Conservation (phyloP, 2,329 filamentous ascomycete species). For the Akanthomyces muscarius region DNA sequence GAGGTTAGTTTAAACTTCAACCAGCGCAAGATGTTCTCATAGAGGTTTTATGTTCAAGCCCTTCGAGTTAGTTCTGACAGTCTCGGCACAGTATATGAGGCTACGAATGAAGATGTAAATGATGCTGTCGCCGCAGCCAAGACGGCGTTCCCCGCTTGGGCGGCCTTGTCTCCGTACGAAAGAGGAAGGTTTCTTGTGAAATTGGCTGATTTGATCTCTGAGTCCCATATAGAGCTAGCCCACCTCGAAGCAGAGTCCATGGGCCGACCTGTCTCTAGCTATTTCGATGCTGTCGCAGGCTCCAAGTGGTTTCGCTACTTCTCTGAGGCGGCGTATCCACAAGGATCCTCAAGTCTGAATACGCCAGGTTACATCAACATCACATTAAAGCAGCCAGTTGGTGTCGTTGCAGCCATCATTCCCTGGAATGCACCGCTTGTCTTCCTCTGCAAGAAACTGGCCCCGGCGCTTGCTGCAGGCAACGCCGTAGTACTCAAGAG, state of each 20-base stretch:
- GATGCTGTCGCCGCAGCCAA: constrained; percentile 45
- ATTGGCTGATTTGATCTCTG: constrained; percentile 40
- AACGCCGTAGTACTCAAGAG: constrained; percentile 51
- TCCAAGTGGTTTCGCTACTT: constrained; percentile 38
- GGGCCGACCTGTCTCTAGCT: constrained; percentile 38
- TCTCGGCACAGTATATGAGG: constrained; percentile 30
- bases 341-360: constrained; percentile 44
- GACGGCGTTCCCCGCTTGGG: constrained; percentile 45
- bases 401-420: constrained; percentile 54
- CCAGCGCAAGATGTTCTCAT: too few relatives aligned
- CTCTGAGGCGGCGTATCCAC: constrained; percentile 38
- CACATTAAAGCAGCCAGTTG: constrained; percentile 46
- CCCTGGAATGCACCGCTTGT: constrained; percentile 53
- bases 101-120: constrained; percentile 44
- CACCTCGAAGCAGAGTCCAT: constrained; percentile 42
- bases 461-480: constrained; percentile 45
- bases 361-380: constrained; percentile 45
- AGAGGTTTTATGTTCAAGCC: too few relatives aligned
- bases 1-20: background rate
- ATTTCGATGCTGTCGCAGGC: constrained; percentile 35
- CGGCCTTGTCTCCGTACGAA: constrained; percentile 34
- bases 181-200: constrained; percentile 42
- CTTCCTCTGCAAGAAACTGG: constrained; percentile 45
- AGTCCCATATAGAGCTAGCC: constrained; percentile 40
- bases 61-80: background rate